phyloP scores from a whole-genome alignment of 2,329 filamentous ascomycete genomes.

The Penicillium thymicola region DNA sequence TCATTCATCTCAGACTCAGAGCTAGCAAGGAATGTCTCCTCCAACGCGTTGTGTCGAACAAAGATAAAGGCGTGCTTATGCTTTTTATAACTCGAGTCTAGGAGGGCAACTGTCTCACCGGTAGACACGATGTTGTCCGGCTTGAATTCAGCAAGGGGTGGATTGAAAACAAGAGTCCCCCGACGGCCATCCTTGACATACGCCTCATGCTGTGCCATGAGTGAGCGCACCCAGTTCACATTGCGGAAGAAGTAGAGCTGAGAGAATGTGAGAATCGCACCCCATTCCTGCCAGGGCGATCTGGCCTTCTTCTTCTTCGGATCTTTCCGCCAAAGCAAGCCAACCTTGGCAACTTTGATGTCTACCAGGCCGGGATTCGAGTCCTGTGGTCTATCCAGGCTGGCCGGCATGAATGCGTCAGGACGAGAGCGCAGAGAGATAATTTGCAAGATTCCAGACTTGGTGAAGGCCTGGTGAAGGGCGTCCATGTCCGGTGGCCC shows the following conservation, averaged over 20 bases:
- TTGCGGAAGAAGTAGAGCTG: constrained; percentile 97
- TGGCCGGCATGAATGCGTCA: constrained; percentile 91
- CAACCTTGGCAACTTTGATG: constrained; percentile 96
- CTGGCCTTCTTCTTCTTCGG: constrained; percentile 88
- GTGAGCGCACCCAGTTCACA: constrained; percentile 81
- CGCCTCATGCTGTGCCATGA: constrained; percentile 83
- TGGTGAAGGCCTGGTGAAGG: constrained; percentile 84
- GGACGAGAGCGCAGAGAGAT: constrained; percentile 89
- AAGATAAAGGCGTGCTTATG: constrained; percentile 96
- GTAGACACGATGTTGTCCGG: constrained; percentile 92
- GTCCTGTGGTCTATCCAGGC: constrained; percentile 77
- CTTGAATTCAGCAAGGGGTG: constrained; percentile 86
- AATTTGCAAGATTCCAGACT: constrained; percentile 88
- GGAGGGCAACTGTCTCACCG: constrained; percentile 82
- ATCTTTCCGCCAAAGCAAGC: constrained; percentile 91
- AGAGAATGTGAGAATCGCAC: constrained; percentile 90
- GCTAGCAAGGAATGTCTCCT: constrained; percentile 88
- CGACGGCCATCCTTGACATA: constrained; percentile 76
- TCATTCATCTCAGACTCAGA: constrained; percentile 91
- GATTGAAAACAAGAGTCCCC: constrained; percentile 81
- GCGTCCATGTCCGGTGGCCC: constrained; percentile 73
- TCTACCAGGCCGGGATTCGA: constrained; percentile 91
- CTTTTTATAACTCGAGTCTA: constrained; percentile 81
- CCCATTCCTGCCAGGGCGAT: constrained; percentile 99
- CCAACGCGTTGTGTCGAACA: constrained; percentile 77